Conservation (phyloP, 257 asterid genomes). For the Penstemon barbatus region DNA sequence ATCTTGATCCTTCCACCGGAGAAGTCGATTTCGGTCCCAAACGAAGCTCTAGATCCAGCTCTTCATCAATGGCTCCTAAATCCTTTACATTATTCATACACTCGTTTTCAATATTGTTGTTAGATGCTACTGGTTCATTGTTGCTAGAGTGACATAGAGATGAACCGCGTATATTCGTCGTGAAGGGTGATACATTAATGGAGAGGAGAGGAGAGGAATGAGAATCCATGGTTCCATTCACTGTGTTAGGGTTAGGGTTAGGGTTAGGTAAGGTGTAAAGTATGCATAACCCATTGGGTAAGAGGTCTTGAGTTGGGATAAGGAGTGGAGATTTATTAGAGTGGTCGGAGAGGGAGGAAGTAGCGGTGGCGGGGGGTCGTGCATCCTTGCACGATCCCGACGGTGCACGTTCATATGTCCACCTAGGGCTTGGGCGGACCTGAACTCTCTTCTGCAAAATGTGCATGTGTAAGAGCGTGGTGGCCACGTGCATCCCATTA, state of each 20-base stretch:
- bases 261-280: slow-evolving; percentile 31
- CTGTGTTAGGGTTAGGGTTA: slow-evolving; percentile 34
- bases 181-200: too few species aligned
- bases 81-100: neutral
- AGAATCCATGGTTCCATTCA: slow-evolving; percentile 30
- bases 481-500: slow-evolving; percentile 51
- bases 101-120: neutral
- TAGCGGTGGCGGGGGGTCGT: slow-evolving; percentile 24
- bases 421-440: slow-evolving; percentile 57
- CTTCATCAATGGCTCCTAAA: slow-evolving; percentile 32
- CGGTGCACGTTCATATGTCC: slow-evolving; percentile 68
- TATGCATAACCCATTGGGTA: neutral
- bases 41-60: slow-evolving; percentile 53
- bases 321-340: too few species aligned
- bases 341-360: neutral
- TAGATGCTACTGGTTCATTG: slow-evolving; percentile 17
- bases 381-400: slow-evolving; percentile 48
- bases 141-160: too few species aligned
- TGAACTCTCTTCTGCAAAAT: slow-evolving; percentile 49
- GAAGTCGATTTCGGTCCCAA: slow-evolving; percentile 37
- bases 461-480: slow-evolving; percentile 51
- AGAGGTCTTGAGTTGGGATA: too few species aligned
- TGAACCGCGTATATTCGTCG: too few species aligned
- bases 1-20: slow-evolving; percentile 21
- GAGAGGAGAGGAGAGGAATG: slow-evolving; percentile 36